Conservation (phyloP, 768 basidiomycete species). For the Exsudoporus frostii region DNA sequence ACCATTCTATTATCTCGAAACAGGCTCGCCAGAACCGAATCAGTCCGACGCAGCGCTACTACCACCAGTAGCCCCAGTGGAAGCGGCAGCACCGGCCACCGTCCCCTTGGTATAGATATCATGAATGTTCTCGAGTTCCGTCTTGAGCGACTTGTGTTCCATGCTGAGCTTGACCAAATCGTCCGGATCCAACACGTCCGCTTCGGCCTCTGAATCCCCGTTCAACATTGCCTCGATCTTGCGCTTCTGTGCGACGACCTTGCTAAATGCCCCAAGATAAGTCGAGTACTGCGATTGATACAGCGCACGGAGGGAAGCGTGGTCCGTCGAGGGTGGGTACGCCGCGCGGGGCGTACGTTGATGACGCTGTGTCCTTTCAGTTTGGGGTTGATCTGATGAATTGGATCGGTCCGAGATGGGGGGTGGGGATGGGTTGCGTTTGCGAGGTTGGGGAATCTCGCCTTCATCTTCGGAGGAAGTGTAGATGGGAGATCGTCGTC, state of each 20-base stretch:
- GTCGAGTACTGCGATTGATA: slow-evolving; percentile 52
- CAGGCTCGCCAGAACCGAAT: not conserved
- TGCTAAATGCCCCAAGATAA: slow-evolving; percentile 47
- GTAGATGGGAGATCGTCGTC: slow-evolving; percentile 59
- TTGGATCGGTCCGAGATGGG: slow-evolving; percentile 22
- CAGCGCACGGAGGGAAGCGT: slow-evolving; percentile 46
- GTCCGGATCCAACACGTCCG: slow-evolving; percentile 51
- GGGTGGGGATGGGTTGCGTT: slow-evolving; percentile 28
- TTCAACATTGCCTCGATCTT: slow-evolving; percentile 53
- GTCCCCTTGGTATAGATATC: slow-evolving; percentile 33
- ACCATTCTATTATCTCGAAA: not conserved
- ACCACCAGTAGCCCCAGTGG: not conserved
- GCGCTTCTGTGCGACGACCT: slow-evolving; percentile 47
- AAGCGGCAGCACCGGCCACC: not conserved
- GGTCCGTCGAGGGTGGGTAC: slow-evolving; percentile 44
- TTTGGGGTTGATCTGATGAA: slow-evolving; percentile 17
- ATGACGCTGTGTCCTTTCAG: slow-evolving; percentile 17
- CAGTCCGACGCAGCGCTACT: slow-evolving; percentile 9
- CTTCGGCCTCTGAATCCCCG: slow-evolving; percentile 53
- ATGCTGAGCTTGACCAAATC: slow-evolving; percentile 45
- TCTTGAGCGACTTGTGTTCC: slow-evolving; percentile 45
- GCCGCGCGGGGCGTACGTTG: slow-evolving; percentile 32
- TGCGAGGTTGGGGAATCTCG: slow-evolving; percentile 33
- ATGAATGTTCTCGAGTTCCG: slow-evolving; percentile 53
- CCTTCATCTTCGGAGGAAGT: slow-evolving; percentile 67